Evolutionary conservation across 257 asterid species (phyloP), one percentile per base, ranked within the genome.

Genomic region (Anisodus tanguticus): DNA sequence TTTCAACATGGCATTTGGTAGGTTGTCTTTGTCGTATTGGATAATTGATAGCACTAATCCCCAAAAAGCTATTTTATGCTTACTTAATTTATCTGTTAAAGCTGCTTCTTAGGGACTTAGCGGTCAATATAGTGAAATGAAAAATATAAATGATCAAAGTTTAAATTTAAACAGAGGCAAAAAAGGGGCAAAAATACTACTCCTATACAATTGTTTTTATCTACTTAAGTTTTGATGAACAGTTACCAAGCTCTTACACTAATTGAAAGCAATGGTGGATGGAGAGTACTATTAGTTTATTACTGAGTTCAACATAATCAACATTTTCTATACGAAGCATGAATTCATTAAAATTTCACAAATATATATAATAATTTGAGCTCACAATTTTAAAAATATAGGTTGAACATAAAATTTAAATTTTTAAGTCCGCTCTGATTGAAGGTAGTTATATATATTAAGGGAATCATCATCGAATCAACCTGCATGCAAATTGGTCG

Each of bases 1-100:
- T 88, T 85, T 87, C 83, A 86, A 89, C 53, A 89, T 92, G 91
- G 94, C 84, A 87, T 92, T 94, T 90, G 98, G 93, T 90, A 88
- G 82, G 84, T 88, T 62, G 86, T 85, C 84, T 79, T 88, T 91
- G 93, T 91, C 94, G 85, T 85, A 83, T 59, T 83, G 88, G 91
- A 90, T 90, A 88, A 88, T 91, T 90, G 91, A 83, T 57, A 83
- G 87, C 92, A 90, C 92, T 86, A 90, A 57, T 54, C 79, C 84
- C 85, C 87, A 86, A 16, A 85, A 81, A 63, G 41, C 87, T 82
- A 71, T 71, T 88, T 83, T 68, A 66, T 53, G 87, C 87, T 53
- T 45, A 86, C 84, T 86, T 85, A 80, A 85, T 78, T 83, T 26
- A 76, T 47, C 72, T 39, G 3, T 17, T 3, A 17, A 55, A 79